Evolutionary conservation across 768 basidiomycete species (phyloP).

Genomic region (Tylopilus subfusipes): DNA sequence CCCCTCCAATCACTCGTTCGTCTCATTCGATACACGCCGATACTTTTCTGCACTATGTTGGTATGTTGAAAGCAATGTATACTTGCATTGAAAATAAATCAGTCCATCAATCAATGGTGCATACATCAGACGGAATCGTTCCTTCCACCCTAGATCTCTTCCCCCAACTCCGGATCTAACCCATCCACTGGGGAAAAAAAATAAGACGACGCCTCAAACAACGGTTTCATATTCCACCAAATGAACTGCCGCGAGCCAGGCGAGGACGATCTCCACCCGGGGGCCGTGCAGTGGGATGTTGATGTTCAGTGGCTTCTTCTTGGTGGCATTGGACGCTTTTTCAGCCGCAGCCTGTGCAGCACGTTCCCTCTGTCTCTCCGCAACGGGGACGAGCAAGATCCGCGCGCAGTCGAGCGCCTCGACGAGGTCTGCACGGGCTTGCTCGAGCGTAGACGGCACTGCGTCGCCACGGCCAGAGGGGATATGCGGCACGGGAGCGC

Average conservation of each 20-base stretch:
- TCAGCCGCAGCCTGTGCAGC: constrained; percentile 51
- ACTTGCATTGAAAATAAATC: neutral
- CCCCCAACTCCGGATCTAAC: too few relatives aligned
- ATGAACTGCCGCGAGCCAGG: constrained; percentile 82
- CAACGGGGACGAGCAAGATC: constrained; percentile 70
- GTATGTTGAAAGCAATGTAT: neutral
- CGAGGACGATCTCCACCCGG: constrained; percentile 78
- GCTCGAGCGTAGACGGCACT: constrained; percentile 7
- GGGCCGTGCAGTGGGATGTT: constrained; percentile 85
- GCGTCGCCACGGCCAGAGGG: constrained; percentile 25
- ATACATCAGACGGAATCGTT: neutral
- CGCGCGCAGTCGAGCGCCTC: constrained; percentile 65
- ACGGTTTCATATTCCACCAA: constrained; percentile 62
- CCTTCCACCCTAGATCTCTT: constrained; percentile 10
- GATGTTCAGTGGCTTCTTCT: constrained; percentile 63
- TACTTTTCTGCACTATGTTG: too few relatives aligned
- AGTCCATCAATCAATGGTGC: neutral
- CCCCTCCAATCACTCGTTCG: too few relatives aligned
- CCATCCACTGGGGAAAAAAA: neutral
- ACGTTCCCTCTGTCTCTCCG: constrained; percentile 57
- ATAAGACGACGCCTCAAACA: constrained; percentile 11
- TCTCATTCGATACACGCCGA: neutral
- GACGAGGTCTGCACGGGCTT: constrained; percentile 38
- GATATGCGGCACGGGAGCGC: constrained; percentile 19
- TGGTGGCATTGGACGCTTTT: constrained; percentile 35